Percentiles rank a stretch among this genome's conserved stretches.
phyloP scores from a whole-genome alignment of 441 rosid genomes.

The Lepidium campestre region DNA sequence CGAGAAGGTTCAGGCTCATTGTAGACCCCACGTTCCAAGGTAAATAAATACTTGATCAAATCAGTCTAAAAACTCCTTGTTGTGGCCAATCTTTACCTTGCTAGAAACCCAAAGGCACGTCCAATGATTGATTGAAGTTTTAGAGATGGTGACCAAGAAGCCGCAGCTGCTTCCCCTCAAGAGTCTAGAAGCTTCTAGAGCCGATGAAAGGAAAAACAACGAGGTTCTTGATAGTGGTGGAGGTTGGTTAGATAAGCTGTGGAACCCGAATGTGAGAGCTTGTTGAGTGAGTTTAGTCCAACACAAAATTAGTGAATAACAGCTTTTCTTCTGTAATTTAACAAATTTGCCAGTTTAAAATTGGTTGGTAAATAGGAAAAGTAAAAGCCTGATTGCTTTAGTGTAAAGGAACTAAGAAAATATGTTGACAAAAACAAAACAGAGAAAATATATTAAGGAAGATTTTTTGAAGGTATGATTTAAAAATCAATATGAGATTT shows the following conservation, averaged over 20 bases:
- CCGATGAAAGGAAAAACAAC: slow-evolving; percentile 23
- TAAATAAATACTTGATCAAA: slow-evolving; percentile 38
- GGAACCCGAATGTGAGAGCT: slow-evolving; percentile 38
- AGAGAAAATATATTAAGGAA: too few relatives aligned
- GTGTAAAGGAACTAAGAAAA: too few relatives aligned
- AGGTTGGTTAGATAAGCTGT: slow-evolving; percentile 35
- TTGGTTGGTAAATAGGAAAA: too few relatives aligned
- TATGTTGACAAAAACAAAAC: too few relatives aligned
- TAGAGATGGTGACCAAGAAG: slow-evolving; percentile 59
- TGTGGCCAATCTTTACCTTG: slow-evolving; percentile 67
- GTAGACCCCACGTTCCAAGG: slow-evolving; percentile 71
- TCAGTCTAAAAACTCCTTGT: slow-evolving; percentile 58
- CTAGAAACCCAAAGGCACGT: slow-evolving; percentile 58
- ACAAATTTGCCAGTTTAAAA: too few relatives aligned
- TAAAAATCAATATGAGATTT: too few relatives aligned
- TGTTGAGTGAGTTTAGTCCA: slow-evolving; percentile 15
- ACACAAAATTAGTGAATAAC: not conserved
- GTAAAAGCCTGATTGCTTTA: too few relatives aligned
- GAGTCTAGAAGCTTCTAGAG: slow-evolving; percentile 25
- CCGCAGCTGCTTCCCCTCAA: slow-evolving; percentile 31
- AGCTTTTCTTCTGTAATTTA: not conserved
- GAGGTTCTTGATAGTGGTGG: slow-evolving; percentile 33
- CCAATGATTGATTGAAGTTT: slow-evolving; percentile 92
- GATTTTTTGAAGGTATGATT: too few relatives aligned
- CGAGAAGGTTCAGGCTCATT: slow-evolving; percentile 46